These are phyloP conservation scores for Ochromonas danica DNA, from an alignment of 108 stramenopile genomes.

Conservation along the genomic window DNA sequence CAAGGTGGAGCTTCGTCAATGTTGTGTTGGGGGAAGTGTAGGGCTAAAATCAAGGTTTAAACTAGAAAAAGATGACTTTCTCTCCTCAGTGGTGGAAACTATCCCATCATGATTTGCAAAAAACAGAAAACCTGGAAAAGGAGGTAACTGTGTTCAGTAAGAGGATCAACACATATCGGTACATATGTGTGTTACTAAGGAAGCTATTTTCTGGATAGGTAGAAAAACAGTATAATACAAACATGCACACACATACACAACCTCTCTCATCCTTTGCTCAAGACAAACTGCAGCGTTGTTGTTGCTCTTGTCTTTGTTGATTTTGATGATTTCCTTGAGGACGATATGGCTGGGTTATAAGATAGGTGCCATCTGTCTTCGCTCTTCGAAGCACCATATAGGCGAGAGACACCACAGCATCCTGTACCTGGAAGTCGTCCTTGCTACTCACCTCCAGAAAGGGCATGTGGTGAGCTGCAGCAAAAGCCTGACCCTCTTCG, in stretches of 20 bases:
- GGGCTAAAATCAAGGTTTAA: constrained; percentile 17
- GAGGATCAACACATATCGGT: constrained; percentile 15
- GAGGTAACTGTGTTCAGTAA: constrained; percentile 15
- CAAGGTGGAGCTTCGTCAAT: too few species aligned
- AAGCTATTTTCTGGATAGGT: constrained; percentile 16
- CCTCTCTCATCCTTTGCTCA: constrained; percentile 14
- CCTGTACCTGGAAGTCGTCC: too few species aligned
- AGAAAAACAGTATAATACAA: constrained; percentile 17
- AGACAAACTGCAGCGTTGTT: too few species aligned
- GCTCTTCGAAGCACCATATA: too few species aligned
- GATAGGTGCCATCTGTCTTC: background rate
- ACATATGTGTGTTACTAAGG: constrained; percentile 16
- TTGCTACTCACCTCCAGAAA: too few species aligned
- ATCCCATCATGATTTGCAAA: constrained; percentile 16
- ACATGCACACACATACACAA: constrained; percentile 15
- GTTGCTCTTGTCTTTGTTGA: too few species aligned
- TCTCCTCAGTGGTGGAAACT: constrained; percentile 14
- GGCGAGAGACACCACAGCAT: too few species aligned
- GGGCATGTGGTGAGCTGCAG: constrained; percentile 13
- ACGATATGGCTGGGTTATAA: too few species aligned
- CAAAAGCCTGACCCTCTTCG: constrained; percentile 1
- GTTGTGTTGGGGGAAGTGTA: too few species aligned
- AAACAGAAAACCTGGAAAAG: constrained; percentile 16
- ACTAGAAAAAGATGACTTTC: constrained; percentile 17
- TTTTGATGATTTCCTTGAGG: constrained; percentile 8